phyloP scores from a whole-genome alignment of 495 filamentous ascomycete genomes.

The Penicillium simplicissimum region DNA sequence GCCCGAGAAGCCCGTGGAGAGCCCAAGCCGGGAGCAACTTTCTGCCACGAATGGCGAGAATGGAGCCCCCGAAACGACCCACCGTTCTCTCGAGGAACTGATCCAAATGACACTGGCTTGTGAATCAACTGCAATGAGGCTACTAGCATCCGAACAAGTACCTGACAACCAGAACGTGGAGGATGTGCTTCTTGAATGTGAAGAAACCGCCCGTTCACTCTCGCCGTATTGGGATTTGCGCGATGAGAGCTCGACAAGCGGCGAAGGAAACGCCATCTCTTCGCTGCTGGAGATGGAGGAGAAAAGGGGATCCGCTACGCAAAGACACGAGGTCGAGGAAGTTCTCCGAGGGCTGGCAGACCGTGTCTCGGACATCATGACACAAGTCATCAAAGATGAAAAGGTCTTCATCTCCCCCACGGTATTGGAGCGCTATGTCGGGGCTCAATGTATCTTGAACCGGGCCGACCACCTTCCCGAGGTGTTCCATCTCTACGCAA shows the following conservation, averaged over 20 bases:
- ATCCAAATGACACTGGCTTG: slow-evolving; percentile 9
- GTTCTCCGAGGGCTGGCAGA: slow-evolving; percentile 34
- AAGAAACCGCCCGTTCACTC: slow-evolving; percentile 40
- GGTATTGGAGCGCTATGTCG: slow-evolving; percentile 68
- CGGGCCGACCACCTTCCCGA: slow-evolving; percentile 73
- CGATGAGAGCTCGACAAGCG: slow-evolving; percentile 17
- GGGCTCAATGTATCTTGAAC: slow-evolving; percentile 68
- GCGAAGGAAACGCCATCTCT: slow-evolving; percentile 46
- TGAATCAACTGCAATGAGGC: slow-evolving; percentile 27
- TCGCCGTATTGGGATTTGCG: slow-evolving; percentile 30
- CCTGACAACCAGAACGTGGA: slow-evolving; percentile 44
- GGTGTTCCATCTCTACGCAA: slow-evolving; percentile 78
- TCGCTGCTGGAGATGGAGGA: slow-evolving; percentile 56
- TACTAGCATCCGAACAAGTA: slow-evolving; percentile 34
- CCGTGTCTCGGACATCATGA: slow-evolving; percentile 54
- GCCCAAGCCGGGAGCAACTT: background rate
- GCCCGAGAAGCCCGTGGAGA: background rate
- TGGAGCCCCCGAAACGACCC: background rate
- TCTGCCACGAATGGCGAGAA: background rate
- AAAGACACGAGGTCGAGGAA: background rate
- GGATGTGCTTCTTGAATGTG: slow-evolving; percentile 46
- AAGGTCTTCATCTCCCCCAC: slow-evolving; percentile 77
- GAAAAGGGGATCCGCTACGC: slow-evolving; percentile 23
- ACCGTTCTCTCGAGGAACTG: background rate
- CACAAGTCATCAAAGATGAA: slow-evolving; percentile 68